Evolutionary conservation across 1,284 basidiomycete genomes (phyloP), one percentile per base, ranked within the genome.

Genomic region (Leccinum angustisporum): DNA sequence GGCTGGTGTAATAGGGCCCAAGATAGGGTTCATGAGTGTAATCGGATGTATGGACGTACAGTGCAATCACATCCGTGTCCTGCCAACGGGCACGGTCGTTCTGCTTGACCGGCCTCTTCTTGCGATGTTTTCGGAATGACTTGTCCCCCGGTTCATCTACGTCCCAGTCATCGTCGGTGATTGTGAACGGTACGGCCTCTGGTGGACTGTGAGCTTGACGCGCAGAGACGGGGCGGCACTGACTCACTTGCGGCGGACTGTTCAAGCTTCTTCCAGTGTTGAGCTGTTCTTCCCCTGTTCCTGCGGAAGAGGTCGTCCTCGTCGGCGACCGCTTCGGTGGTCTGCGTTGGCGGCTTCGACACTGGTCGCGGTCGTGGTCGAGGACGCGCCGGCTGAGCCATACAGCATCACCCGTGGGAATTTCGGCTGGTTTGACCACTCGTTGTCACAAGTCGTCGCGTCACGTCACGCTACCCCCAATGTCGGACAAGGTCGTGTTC

Each of bases 221-320:
- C 48, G 4, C 51, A 18, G 43, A 53, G 16, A 50, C 14, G n/a
- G 46, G 7, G 55, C 3, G 21, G 58, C 62, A 54, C 78, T 61
- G 46, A 48, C 46, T 48, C 64, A 88, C 87, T 80, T 70, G 82
- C 83, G 51, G 80, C 80, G 10, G 80, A 72, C 66, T 82, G 75
- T 34, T 84, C 80, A 52, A 90, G 70, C 59, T 79, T 79, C 68
- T 78, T 83, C 88, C 88, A 91, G 4, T 78, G 76, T 56, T 81
- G 76, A 8, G 77, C 72, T 2, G 83, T 82, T 58, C 85, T 78
- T 61, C 80, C 80, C 43, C 75, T 77, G 67, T 90, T 90, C 55
- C 82, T 80, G 66, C 89, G 81, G 67, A 91, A 91, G 69, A 83
- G 77, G 13, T 81, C 83, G 70, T 91, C 88, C 60, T 83, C 83